Evolutionary conservation across 495 filamentous ascomycete genomes (phyloP).

Genomic region (Tuber aestivum): DNA sequence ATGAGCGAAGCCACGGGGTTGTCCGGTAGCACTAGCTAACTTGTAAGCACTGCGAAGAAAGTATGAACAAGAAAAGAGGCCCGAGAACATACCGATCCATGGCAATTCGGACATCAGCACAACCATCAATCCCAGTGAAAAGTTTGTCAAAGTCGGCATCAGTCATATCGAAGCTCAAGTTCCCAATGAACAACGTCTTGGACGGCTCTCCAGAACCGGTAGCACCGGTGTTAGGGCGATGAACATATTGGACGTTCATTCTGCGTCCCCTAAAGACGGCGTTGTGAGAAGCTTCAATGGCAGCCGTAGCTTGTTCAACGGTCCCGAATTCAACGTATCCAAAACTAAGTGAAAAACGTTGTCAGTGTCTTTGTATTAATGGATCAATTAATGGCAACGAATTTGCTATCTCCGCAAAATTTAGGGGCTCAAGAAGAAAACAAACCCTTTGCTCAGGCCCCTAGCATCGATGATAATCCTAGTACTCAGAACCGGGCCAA

Average conservation of each 20-base stretch:
- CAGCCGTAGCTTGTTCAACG: slow-evolving; percentile 53
- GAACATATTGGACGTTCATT: slow-evolving; percentile 55
- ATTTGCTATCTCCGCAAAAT: not conserved
- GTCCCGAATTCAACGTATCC: slow-evolving; percentile 66
- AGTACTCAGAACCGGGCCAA: slow-evolving; percentile 54
- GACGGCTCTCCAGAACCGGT: slow-evolving; percentile 49
- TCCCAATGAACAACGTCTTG: slow-evolving; percentile 75
- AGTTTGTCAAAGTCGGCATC: slow-evolving; percentile 80
- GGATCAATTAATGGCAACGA: slow-evolving; percentile 6
- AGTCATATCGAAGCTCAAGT: slow-evolving; percentile 81
- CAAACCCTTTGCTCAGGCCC: slow-evolving; percentile 84
- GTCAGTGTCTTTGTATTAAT: slow-evolving; percentile 1
- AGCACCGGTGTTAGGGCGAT: slow-evolving; percentile 11
- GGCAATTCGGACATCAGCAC: slow-evolving; percentile 78
- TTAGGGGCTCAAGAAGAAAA: slow-evolving; percentile 23
- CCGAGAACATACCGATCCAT: slow-evolving; percentile 58
- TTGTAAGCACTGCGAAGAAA: slow-evolving; percentile 13
- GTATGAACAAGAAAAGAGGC: not conserved
- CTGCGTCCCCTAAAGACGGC: slow-evolving; percentile 75
- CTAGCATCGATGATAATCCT: slow-evolving; percentile 62
- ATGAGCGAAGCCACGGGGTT: slow-evolving; percentile 83
- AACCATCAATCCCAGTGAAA: slow-evolving; percentile 64
- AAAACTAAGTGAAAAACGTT: slow-evolving; percentile 54
- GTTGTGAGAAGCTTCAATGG: slow-evolving; percentile 60
- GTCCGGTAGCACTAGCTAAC: slow-evolving; percentile 56